Evolutionary conservation across 2,329 filamentous ascomycete genomes (phyloP).

Genomic region (Fonsecaea monophora): DNA sequence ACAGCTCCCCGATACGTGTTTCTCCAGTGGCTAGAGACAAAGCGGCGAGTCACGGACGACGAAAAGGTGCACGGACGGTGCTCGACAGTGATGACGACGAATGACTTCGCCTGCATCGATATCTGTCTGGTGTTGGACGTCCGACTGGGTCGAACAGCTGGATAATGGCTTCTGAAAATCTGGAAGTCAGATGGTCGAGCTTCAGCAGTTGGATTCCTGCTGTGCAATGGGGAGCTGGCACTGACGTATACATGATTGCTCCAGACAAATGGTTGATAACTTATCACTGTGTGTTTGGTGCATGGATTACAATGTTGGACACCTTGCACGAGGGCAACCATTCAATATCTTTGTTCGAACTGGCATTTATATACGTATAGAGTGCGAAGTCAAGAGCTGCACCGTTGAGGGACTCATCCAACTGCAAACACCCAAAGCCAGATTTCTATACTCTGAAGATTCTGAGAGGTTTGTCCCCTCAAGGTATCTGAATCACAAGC

Average conservation of each 20-base stretch:
- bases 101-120: neutral
- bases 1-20: neutral
- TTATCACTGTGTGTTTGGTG: neutral
- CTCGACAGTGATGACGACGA: conserved; percentile 33
- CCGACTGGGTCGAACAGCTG: neutral
- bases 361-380: neutral
- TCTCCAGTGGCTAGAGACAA: neutral
- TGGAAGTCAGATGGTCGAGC: neutral
- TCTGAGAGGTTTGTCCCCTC: neutral
- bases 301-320: neutral
- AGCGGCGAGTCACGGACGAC: neutral
- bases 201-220: neutral
- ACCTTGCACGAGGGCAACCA: neutral
- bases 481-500: conserved; percentile 42
- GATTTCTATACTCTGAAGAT: neutral
- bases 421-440: neutral
- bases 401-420: neutral
- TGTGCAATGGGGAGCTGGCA: neutral
- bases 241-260: neutral
- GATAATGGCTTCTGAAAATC: neutral
- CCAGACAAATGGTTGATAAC: neutral
- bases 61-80: conserved; percentile 23
- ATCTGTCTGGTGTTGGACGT: neutral
- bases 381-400: too few relatives aligned
- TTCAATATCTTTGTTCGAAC: neutral